Conservation (phyloP, 371 early-diverging fungal genomes). For the Actinomucor elegans region DNA sequence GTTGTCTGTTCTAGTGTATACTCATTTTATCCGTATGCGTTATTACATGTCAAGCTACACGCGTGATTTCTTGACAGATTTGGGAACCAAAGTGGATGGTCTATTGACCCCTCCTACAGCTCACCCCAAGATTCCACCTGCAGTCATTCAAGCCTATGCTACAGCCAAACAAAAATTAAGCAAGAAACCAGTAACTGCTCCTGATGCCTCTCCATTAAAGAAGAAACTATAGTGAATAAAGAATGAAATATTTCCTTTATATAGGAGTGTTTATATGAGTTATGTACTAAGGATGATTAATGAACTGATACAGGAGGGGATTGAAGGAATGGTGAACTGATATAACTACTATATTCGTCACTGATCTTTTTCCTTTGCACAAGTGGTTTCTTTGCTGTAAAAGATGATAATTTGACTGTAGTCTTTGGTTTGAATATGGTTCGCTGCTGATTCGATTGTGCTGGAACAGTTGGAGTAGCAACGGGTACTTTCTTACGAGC, state of each 20-base stretch:
- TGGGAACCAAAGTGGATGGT: not conserved
- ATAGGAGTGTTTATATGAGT: no score
- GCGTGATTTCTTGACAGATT: constrained; percentile 5
- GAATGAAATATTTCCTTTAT: not conserved
- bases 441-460: not conserved
- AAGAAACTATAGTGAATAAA: not conserved
- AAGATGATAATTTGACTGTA: not conserved
- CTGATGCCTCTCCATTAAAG: not conserved
- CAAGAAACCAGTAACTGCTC: not conserved
- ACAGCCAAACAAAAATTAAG: constrained; percentile 3
- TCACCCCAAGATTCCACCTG: constrained; percentile 25
- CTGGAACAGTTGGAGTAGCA: not conserved
- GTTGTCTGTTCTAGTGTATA: constrained; percentile 68
- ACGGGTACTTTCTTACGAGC: not conserved
- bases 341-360: not conserved
- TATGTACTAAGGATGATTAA: no score
- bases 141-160: constrained; percentile 18
- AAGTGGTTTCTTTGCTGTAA: not conserved
- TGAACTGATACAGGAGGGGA: constrained; percentile 24
- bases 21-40: constrained; percentile 78
- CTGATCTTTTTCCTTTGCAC: not conserved
- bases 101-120: constrained; percentile 25
- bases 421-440: not conserved
- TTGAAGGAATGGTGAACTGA: constrained; percentile 11
- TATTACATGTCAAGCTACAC: constrained; percentile 42